Conservation (phyloP, 768 basidiomycete genomes). For the Podaxis sp. region DNA sequence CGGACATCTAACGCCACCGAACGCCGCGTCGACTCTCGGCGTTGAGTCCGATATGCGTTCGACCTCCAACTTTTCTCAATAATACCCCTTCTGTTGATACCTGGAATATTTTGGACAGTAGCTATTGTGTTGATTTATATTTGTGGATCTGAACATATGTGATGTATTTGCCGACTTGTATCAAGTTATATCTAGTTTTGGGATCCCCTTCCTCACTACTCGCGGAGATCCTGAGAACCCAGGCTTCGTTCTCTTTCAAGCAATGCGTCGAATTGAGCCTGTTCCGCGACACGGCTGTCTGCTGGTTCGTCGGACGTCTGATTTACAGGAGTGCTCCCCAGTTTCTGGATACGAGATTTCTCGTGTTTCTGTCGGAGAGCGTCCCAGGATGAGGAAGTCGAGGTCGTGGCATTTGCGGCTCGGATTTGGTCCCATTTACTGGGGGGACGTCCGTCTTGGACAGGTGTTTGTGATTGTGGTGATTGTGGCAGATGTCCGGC, state of each 20-base stretch:
- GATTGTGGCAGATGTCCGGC: background rate
- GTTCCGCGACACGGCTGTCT: conserved; percentile 42
- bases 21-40: background rate
- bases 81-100: conserved; percentile 10
- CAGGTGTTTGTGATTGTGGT: background rate
- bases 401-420: conserved; percentile 43
- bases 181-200: conserved; percentile 9
- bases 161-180: conserved; percentile 12
- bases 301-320: conserved; percentile 16
- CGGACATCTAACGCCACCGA: background rate
- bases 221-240: conserved; percentile 19
- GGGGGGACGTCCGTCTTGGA: conserved; percentile 19
- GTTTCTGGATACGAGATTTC: conserved; percentile 1
- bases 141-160: background rate
- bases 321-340: conserved; percentile 9
- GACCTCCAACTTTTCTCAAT: conserved; percentile 2
- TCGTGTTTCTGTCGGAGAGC: conserved; percentile 43
- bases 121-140: background rate
- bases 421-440: conserved; percentile 72
- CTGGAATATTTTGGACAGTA: background rate
- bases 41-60: conserved; percentile 14
- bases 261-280: conserved; percentile 58
- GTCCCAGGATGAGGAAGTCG: conserved; percentile 64
- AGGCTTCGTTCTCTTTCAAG: conserved; percentile 56
- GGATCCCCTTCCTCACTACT: conserved; percentile 6